Evolutionary conservation across 2,329 filamentous ascomycete genomes (phyloP).

Genomic region (Trichoderma sp.): DNA sequence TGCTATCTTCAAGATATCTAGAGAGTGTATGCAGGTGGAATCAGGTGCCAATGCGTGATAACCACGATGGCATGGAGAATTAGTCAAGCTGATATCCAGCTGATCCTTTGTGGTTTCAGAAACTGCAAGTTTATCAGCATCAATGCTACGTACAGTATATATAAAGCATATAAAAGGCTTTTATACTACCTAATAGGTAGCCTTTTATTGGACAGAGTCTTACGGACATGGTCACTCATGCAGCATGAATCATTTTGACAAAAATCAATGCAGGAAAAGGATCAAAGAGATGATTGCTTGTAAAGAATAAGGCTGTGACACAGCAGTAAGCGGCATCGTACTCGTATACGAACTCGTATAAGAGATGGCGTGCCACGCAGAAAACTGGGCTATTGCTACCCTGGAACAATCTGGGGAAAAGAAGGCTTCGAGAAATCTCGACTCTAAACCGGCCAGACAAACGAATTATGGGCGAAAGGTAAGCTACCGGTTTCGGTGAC

Average conservation of each 20-base stretch:
- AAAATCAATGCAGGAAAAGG: neutral
- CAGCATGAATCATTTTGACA: neutral
- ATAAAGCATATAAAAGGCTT: neutral
- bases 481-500: neutral
- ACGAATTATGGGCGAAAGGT: neutral
- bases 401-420: neutral
- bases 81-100: neutral
- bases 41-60: neutral
- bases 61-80: neutral
- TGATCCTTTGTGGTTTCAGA: neutral
- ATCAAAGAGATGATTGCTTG: neutral
- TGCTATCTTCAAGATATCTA: neutral
- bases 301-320: neutral
- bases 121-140: neutral
- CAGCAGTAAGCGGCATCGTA: neutral
- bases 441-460: neutral
- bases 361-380: no score
- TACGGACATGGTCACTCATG: neutral
- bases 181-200: neutral
- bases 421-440: neutral
- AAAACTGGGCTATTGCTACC: neutral
- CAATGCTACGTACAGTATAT: neutral
- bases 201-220: neutral
- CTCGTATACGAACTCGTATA: constrained; percentile 2
- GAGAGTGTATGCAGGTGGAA: neutral